Base-by-base conservation (phyloP, 495 filamentous ascomycete species). In the Hyaloscypha hepaticicola region DNA sequence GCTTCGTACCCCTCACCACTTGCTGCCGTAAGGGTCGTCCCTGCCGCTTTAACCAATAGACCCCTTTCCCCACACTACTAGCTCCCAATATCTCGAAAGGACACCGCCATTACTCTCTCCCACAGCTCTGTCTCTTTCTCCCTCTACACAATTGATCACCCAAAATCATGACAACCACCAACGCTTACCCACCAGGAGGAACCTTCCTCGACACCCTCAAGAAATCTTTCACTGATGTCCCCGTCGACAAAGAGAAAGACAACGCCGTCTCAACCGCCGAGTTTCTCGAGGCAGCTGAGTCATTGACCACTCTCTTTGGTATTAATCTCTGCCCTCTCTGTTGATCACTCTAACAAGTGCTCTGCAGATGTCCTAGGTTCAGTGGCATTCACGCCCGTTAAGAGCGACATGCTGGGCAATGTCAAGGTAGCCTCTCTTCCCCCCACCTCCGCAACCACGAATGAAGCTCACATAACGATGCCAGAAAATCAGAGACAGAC, bases 211-310 rank as follows among this genome's bases (percentile, higher is more conserved):
- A 95, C 70, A 90, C 87, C 66, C 79, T 93, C 72, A 90, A 92
- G 79, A 80, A 80, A 67, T 92, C 88, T 69, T 99, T 98, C 77
- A 81, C 82, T 61, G 85, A 91, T 60, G 95, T 97, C 27, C 87
- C 90, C 12, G 75, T 96, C 66, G 84, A 90, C 67, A 78, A 82
- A 61, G 80, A 77, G 63, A 88, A 92, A 60, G 86, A 86, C 76
- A 87, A 91, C 81, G 88, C 86, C 66, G 88, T 98, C 69, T 74
- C 83, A 9, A 98, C 96, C 28, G 83, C 80, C 69, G 90, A 96
- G 74, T 99, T 97, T 79, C 87, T 98, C 66, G 91, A 96, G 45
- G 96, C 96, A 58, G 85, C 91, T 52, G 92, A 96, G 80, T 85
- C 89, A 27, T 77, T 97, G 69, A 89, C 90, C 53, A 86, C 86